Percentiles rank a stretch among this genome's conserved stretches.
Conservation (phyloP, 106 monocot species). For the Dioscorea dumetorum region DNA sequence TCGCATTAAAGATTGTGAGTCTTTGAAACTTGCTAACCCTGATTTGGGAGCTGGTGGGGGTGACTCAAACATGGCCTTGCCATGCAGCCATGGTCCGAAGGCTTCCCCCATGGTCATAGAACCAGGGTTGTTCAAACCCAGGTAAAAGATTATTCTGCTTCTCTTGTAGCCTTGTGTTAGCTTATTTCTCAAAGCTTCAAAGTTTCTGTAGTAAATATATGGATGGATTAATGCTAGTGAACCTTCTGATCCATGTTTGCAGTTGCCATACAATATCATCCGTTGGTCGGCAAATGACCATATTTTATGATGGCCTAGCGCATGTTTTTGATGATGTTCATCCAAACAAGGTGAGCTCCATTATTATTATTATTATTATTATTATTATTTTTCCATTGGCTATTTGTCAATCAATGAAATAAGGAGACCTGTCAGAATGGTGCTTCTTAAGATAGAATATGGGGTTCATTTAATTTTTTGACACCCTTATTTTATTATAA, state of each 20-base stretch:
- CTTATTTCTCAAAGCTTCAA: too few relatives aligned
- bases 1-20: conserved; percentile 41
- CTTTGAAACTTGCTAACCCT: conserved; percentile 29
- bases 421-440: too few relatives aligned
- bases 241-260: conserved; percentile 1
- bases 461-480: too few relatives aligned
- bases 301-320: conserved; percentile 84
- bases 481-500: too few relatives aligned
- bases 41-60: conserved; percentile 22
- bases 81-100: conserved; percentile 15
- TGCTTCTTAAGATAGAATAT: too few relatives aligned
- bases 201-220: too few relatives aligned
- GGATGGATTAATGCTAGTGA: background rate
- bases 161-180: background rate
- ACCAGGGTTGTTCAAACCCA: conserved; percentile 38
- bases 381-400: too few relatives aligned
- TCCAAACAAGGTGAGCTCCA: conserved; percentile 60
- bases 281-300: conserved; percentile 73
- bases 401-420: too few relatives aligned
- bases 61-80: conserved; percentile 18
- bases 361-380: too few relatives aligned
- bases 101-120: conserved; percentile 11
- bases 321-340: conserved; percentile 84
- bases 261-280: conserved; percentile 17
- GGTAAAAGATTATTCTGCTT: conserved; percentile 16